Percentiles rank a stretch among this genome's conserved stretches.
These are phyloP conservation scores for Exophiala alcalophila DNA, from an alignment of 2,329 filamentous ascomycete genomes.

Conservation along the genomic window DNA sequence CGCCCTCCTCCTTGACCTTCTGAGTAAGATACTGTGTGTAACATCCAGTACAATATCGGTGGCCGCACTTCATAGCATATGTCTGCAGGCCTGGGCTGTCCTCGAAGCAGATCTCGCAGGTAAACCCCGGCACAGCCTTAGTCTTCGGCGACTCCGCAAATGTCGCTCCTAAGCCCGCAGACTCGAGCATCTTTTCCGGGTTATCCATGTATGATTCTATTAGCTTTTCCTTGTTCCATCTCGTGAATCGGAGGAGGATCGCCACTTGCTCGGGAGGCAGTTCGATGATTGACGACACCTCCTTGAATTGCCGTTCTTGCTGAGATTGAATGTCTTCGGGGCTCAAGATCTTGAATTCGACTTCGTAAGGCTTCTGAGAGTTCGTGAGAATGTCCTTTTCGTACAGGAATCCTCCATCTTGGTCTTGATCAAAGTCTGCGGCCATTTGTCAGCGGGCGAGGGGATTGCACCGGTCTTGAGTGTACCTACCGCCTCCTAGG, in stretches of 20 bases:
- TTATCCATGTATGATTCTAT: slow-evolving; percentile 97
- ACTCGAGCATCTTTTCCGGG: slow-evolving; percentile 73
- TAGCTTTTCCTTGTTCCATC: slow-evolving; percentile 94
- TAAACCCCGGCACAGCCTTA: slow-evolving; percentile 70
- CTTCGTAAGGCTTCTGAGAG: slow-evolving; percentile 72
- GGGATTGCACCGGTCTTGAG: neutral
- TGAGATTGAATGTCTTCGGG: slow-evolving; percentile 79
- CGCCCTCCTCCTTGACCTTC: slow-evolving; percentile 93
- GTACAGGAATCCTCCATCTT: slow-evolving; percentile 61
- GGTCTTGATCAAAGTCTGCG: slow-evolving; percentile 56
- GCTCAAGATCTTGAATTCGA: slow-evolving; percentile 77
- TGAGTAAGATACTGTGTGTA: slow-evolving; percentile 87
- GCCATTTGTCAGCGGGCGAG: slow-evolving; percentile 27
- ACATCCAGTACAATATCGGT: slow-evolving; percentile 89
- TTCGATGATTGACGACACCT: slow-evolving; percentile 88
- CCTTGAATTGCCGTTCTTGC: slow-evolving; percentile 80
- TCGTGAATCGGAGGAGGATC: slow-evolving; percentile 81
- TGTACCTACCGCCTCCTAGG: slow-evolving; percentile 25
- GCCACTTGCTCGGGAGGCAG: slow-evolving; percentile 85
- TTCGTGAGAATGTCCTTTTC: slow-evolving; percentile 70
- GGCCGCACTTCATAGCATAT: slow-evolving; percentile 92
- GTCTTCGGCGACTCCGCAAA: slow-evolving; percentile 63
- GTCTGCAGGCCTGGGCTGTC: slow-evolving; percentile 73
- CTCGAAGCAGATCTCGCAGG: slow-evolving; percentile 95
- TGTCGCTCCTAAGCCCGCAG: slow-evolving; percentile 72